phyloP scores from a whole-genome alignment of 768 basidiomycete genomes.

The Mycena maculata region DNA sequence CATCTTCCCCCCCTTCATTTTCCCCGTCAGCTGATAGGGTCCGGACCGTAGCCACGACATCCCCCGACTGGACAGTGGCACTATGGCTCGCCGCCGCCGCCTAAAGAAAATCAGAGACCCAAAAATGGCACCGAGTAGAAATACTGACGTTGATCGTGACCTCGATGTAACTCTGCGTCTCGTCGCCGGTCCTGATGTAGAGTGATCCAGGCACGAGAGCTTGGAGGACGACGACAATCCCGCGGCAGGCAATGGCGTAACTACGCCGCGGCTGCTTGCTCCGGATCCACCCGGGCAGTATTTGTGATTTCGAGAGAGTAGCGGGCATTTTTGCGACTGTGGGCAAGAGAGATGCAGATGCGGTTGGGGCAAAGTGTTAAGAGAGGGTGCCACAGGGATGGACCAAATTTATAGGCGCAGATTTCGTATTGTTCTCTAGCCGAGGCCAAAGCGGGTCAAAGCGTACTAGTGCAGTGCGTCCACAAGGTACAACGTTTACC shows the following conservation, averaged over 20 bases:
- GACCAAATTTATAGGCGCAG: background rate
- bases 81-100: background rate
- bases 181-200: constrained; percentile 9
- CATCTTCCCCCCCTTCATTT: background rate
- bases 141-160: constrained; percentile 11
- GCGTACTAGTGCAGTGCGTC: no score
- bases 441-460: constrained; percentile 20
- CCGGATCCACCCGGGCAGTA: background rate
- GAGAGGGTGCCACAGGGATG: background rate
- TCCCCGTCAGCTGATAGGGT: background rate
- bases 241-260: constrained; percentile 1
- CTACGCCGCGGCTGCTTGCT: background rate
- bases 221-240: constrained; percentile 15
- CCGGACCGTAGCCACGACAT: constrained; percentile 7
- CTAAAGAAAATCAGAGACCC: background rate
- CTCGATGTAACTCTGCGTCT: constrained; percentile 12
- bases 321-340: background rate
- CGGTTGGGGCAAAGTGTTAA: background rate
- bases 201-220: constrained; percentile 2
- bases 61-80: background rate
- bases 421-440: constrained; percentile 15
- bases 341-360: background rate
- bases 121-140: background rate
- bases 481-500: no score
- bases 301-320: background rate